A percentile compares a stretch with the other conserved stretches of the same genome.
phyloP scores from a whole-genome alignment of 192 early-diverging fungal species.

The Dissophora ornata region DNA sequence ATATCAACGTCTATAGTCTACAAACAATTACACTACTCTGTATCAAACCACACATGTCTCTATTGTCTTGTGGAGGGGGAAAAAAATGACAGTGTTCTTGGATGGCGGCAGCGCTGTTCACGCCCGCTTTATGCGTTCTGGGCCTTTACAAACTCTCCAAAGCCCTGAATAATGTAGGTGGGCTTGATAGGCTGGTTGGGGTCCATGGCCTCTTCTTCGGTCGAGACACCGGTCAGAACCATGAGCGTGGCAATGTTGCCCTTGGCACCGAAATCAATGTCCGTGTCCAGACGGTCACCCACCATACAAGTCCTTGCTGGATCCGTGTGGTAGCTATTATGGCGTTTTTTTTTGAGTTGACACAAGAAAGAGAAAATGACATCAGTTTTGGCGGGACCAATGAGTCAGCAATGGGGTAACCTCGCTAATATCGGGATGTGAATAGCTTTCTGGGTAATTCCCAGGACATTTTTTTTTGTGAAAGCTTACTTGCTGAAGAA shows the following conservation, averaged over 20 bases:
- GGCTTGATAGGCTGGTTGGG: conserved; percentile 55
- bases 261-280: conserved; percentile 92
- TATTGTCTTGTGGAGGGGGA: no score
- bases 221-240: conserved; percentile 85
- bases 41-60: neutral
- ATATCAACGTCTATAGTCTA: no score
- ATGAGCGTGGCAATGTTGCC: conserved; percentile 90
- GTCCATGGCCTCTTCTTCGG: conserved; percentile 52
- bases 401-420: no score
- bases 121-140: conserved; percentile 22
- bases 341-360: conserved; percentile 7
- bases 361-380: neutral
- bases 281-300: conserved; percentile 95
- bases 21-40: neutral
- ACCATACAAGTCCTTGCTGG: conserved; percentile 92
- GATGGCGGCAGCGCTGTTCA: no score
- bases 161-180: conserved; percentile 57
- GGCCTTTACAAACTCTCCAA: conserved; percentile 57
- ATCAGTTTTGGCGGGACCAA: neutral
- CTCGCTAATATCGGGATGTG: no score
- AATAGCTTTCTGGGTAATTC: no score
- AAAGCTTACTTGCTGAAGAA: conserved; percentile 80
- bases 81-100: neutral
- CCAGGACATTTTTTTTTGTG: no score
- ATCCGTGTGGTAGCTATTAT: conserved; percentile 74